A percentile compares a stretch with the other conserved stretches of the same genome.
Evolutionary conservation across 2,329 filamentous ascomycete species (phyloP).

Genomic region (Cladosporium sp.): DNA sequence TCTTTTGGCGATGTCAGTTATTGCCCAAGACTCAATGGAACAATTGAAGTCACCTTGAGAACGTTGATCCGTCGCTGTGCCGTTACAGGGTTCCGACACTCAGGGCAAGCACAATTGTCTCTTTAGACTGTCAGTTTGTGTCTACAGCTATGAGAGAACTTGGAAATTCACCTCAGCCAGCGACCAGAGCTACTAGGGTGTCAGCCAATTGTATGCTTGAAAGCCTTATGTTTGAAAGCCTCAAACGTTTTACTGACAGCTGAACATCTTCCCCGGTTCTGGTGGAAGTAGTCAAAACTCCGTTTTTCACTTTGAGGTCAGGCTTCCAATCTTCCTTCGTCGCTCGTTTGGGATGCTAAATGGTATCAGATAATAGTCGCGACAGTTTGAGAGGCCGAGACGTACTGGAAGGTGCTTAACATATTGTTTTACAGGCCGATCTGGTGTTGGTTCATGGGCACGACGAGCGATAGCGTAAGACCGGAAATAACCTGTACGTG

Average conservation of each 20-base stretch:
- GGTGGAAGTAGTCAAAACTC: neutral
- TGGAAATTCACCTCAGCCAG: constrained; percentile 21
- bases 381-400: neutral
- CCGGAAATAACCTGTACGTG: neutral
- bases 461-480: neutral
- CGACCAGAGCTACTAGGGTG: constrained; percentile 20
- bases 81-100: constrained; percentile 34
- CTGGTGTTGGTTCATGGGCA: neutral
- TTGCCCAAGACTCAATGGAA: neutral
- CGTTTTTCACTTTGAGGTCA: neutral
- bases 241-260: neutral
- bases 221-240: too few species aligned
- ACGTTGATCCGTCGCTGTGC: constrained; percentile 36
- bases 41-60: constrained; percentile 24
- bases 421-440: neutral
- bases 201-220: neutral
- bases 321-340: neutral
- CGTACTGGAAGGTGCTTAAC: neutral
- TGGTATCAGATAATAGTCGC: neutral
- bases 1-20: constrained; percentile 19
- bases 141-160: neutral
- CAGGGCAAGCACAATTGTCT: constrained; percentile 32
- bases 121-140: constrained; percentile 20
- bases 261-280: neutral
- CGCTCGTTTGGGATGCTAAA: neutral